Evolutionary conservation across 2,329 filamentous ascomycete species (phyloP).

Genomic region (Diaporthe destruens): DNA sequence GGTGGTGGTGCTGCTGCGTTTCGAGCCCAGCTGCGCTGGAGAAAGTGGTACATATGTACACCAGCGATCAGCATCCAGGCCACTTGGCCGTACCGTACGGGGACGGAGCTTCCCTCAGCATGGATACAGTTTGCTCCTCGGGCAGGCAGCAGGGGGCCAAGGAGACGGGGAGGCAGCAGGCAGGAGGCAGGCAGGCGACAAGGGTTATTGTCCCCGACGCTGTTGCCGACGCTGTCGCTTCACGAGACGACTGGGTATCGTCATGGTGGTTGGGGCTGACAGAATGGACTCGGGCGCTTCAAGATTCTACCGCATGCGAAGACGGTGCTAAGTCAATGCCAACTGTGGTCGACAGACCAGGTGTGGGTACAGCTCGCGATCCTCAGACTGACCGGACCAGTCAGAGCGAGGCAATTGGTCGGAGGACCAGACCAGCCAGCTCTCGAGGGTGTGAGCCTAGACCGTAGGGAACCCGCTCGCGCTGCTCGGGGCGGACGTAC

Average conservation of each 20-base stretch:
- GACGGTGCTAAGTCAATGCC: background rate
- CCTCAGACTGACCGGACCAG: slow-evolving; percentile 20
- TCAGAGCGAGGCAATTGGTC: slow-evolving; percentile 26
- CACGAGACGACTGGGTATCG: background rate
- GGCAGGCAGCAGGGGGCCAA: background rate
- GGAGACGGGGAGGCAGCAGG: background rate
- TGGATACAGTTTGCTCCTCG: background rate
- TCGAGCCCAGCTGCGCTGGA: too few relatives aligned
- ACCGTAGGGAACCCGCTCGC: too few relatives aligned
- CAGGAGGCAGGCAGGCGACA: background rate
- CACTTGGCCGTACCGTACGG: too few relatives aligned
- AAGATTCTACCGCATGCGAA: background rate
- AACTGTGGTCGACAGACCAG: background rate
- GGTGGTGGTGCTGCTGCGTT: background rate
- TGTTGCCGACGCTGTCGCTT: background rate
- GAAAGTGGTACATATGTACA: too few relatives aligned
- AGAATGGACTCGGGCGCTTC: background rate
- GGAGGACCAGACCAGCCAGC: too few relatives aligned
- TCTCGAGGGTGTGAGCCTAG: too few relatives aligned
- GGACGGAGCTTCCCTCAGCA: background rate
- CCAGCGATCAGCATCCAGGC: too few relatives aligned
- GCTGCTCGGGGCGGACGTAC: too few relatives aligned
- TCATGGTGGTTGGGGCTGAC: background rate
- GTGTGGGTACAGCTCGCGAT: background rate
- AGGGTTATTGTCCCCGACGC: background rate